Conservation (phyloP, 495 filamentous ascomycete species). For the Bryoglossum gracile region DNA sequence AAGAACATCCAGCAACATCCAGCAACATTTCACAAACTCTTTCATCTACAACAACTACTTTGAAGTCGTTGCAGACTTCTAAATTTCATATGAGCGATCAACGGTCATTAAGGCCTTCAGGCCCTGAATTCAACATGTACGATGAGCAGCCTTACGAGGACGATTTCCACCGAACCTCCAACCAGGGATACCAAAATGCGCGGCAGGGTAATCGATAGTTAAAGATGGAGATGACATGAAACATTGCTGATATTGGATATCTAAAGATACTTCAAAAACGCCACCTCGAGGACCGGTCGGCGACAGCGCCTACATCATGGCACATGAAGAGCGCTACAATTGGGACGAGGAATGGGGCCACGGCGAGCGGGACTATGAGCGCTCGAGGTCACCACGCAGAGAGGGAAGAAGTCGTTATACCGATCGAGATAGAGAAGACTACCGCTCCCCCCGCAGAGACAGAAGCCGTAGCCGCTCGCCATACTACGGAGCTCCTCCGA, state of each 20-base stretch:
- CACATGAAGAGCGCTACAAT: slow-evolving; percentile 21
- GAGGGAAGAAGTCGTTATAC: slow-evolving; percentile 34
- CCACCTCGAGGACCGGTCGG: slow-evolving; percentile 35
- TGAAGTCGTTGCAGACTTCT: neutral
- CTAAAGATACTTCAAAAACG: slow-evolving; percentile 35
- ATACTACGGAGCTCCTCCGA: slow-evolving; percentile 35
- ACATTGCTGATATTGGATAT: slow-evolving; percentile 24
- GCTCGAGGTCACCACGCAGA: slow-evolving; percentile 26
- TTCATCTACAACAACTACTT: neutral
- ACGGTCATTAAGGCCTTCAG: slow-evolving; percentile 1
- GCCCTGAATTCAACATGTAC: slow-evolving; percentile 20
- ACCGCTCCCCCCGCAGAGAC: slow-evolving; percentile 40
- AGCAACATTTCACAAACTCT: neutral
- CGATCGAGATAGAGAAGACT: slow-evolving; percentile 51
- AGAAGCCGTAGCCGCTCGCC: slow-evolving; percentile 39
- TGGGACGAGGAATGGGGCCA: slow-evolving; percentile 21
- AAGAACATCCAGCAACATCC: neutral
- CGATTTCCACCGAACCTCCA: slow-evolving; percentile 5
- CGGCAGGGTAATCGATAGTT: slow-evolving; percentile 28
- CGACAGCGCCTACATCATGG: slow-evolving; percentile 32
- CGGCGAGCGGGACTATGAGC: slow-evolving; percentile 25
- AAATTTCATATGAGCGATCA: slow-evolving; percentile 2
- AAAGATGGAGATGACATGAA: slow-evolving; percentile 17
- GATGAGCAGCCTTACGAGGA: slow-evolving; percentile 22
- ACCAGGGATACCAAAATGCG: slow-evolving; percentile 18